Evolutionary conservation across 1,284 basidiomycete genomes (phyloP).

Genomic region (Malassezia nana): DNA sequence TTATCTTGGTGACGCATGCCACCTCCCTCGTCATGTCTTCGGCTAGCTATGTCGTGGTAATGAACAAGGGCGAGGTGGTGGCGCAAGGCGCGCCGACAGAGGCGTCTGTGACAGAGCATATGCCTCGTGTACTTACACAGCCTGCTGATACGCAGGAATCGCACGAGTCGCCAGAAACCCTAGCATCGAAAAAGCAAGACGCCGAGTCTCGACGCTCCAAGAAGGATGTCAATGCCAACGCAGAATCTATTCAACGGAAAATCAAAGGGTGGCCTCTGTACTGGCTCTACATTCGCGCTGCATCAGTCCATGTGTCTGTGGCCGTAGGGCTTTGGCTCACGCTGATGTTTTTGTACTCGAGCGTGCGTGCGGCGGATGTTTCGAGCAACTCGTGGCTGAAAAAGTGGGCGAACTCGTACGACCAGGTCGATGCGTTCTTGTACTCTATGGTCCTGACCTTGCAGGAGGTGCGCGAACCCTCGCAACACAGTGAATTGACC

Average conservation of each 20-base stretch:
- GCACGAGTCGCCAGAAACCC: neutral
- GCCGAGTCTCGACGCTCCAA: slow-evolving; percentile 29
- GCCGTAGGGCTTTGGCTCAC: slow-evolving; percentile 22
- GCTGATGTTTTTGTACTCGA: slow-evolving; percentile 29
- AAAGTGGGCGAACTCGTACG: slow-evolving; percentile 40
- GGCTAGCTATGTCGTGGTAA: slow-evolving; percentile 60
- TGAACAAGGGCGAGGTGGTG: slow-evolving; percentile 65
- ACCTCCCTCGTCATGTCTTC: slow-evolving; percentile 64
- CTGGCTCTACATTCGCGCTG: slow-evolving; percentile 30
- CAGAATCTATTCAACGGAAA: slow-evolving; percentile 40
- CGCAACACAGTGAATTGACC: neutral
- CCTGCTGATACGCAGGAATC: neutral
- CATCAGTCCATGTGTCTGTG: slow-evolving; percentile 7
- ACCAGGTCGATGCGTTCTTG: neutral
- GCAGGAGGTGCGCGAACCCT: neutral
- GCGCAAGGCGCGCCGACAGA: slow-evolving; percentile 57
- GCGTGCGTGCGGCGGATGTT: slow-evolving; percentile 33
- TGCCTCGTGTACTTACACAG: slow-evolving; percentile 44
- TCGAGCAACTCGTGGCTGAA: slow-evolving; percentile 38
- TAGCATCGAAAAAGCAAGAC: neutral
- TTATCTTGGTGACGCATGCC: slow-evolving; percentile 77
- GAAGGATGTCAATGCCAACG: slow-evolving; percentile 32
- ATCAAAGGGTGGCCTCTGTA: slow-evolving; percentile 31
- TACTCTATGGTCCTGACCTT: neutral
- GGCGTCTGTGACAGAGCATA: slow-evolving; percentile 26